These are phyloP conservation scores for Solanum clarkiae DNA, from an alignment of 257 asterid species.

Conservation along the genomic window DNA sequence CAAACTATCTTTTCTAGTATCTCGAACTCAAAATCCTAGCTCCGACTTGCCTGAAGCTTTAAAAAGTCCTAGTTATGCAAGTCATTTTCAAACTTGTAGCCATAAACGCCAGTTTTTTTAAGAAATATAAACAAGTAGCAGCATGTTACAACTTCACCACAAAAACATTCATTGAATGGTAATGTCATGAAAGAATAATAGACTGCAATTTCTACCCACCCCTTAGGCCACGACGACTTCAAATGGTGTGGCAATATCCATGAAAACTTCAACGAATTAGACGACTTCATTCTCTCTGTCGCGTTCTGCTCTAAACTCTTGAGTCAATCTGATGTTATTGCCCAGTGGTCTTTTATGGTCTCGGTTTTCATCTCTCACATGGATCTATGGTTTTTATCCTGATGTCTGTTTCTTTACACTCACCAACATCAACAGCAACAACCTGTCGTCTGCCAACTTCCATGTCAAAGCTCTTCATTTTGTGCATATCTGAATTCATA, in stretches of 20 bases:
- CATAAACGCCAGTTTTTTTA: background rate
- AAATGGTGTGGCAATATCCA: background rate
- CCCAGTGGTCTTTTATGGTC: slow-evolving; percentile 10
- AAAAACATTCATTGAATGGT: background rate
- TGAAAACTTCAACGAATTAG: background rate
- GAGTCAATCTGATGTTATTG: background rate
- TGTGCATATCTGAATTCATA: slow-evolving; percentile 3
- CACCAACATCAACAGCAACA: slow-evolving; percentile 11
- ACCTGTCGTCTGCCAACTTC: slow-evolving; percentile 21
- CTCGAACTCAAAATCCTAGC: background rate
- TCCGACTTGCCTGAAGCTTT: background rate
- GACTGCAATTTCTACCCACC: background rate
- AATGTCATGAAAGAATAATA: background rate
- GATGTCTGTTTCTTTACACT: slow-evolving; percentile 15
- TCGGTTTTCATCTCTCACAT: slow-evolving; percentile 6
- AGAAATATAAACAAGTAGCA: background rate
- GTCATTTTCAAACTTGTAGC: background rate
- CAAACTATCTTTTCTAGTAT: background rate
- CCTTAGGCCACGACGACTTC: background rate
- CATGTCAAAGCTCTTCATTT: slow-evolving; percentile 5
- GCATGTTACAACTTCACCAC: background rate
- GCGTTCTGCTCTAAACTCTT: slow-evolving; percentile 2
- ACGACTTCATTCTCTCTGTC: slow-evolving; percentile 1
- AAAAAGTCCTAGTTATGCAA: background rate
- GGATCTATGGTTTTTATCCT: slow-evolving; percentile 16